Evolutionary conservation across 2,329 filamentous ascomycete genomes (phyloP).

Genomic region (Uncinocarpus reesii): DNA sequence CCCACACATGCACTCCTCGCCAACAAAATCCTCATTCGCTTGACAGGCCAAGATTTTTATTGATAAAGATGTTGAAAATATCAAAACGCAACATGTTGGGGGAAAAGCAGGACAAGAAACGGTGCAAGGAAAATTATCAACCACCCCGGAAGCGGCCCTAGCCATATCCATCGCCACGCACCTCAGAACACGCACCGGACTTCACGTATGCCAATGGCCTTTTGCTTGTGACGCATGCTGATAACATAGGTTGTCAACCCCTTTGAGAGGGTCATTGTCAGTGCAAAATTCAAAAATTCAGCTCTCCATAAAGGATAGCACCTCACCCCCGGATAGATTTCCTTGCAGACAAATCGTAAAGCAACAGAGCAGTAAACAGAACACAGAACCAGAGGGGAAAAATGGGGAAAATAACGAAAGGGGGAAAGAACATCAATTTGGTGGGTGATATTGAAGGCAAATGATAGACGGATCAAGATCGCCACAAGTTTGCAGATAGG

Average conservation of each 20-base stretch:
- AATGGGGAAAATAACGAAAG: conserved; percentile 2
- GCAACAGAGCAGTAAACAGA: neutral
- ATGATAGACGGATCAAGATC: conserved; percentile 2
- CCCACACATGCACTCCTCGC: conserved; percentile 16
- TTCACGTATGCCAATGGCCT: conserved; percentile 20
- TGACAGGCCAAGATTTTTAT: conserved; percentile 10
- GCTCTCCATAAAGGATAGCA: neutral
- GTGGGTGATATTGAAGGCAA: conserved; percentile 1
- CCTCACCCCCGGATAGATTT: conserved; percentile 6
- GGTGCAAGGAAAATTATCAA: conserved; percentile 22
- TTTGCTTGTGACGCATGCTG: conserved; percentile 8
- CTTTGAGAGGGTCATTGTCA: neutral
- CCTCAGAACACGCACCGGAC: conserved; percentile 16
- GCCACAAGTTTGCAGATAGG: neutral
- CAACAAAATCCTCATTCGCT: conserved; percentile 9
- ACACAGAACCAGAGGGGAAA: neutral
- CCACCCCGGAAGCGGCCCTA: conserved; percentile 42
- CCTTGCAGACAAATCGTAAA: conserved; percentile 8
- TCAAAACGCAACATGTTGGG: neutral
- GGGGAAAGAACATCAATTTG: neutral
- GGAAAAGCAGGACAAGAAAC: neutral
- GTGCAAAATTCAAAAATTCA: neutral
- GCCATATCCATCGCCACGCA: conserved; percentile 36
- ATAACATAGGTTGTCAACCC: neutral
- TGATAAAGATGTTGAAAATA: neutral